Evolutionary conservation across 2,329 filamentous ascomycete genomes (phyloP), one percentile per base, ranked within the genome.

Genomic region (Arachnopeziza araneosa): DNA sequence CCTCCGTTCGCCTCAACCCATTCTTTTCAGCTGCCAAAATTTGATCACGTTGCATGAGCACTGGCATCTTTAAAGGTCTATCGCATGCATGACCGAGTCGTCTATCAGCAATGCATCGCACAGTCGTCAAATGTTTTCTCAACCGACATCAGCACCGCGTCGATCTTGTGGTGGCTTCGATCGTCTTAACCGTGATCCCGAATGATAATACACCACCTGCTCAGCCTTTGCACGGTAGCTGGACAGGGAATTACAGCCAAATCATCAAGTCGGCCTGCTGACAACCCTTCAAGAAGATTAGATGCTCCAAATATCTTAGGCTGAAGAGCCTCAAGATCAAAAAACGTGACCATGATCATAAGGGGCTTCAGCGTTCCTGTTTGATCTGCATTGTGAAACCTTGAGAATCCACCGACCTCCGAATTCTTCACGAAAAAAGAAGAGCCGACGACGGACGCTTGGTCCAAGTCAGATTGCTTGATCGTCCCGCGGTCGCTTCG

Each of bases 321-420:
- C 36, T 44, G 36, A 44, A 52, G 44, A 22, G 36, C 9, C 55
- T 19, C 52, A 55, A 17, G 32, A 30, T 30, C 23, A 51, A 61
- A 51, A 59, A 61, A 63, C 63, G 59, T 63, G 55, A 63, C 61
- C 50, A 30, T 23, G 50, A 54, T 24, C 22, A 32, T 22, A 30
- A 51, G 55, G 44, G 23, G 24, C 24, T 17, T 30, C 36, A 44
- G 36, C 17, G 67, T 67, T 63, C 66, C 64, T 68, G 67, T 68
- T 68, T 68, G 66, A 68, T 68, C 64, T 60, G 56, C 66, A 57
- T 50, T 56, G 55, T 67, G 64, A 68, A 68, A 68, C 65, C 36
- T 44, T 12, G 17, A 44, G 17, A 44, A 19, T 19, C 36, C 36
- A 44, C 36, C n/a, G n/a, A 17, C 2, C 36, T 5, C 17, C 4